Conservation (phyloP, 345 rosid species). For the Eutrema heterophyllum region DNA sequence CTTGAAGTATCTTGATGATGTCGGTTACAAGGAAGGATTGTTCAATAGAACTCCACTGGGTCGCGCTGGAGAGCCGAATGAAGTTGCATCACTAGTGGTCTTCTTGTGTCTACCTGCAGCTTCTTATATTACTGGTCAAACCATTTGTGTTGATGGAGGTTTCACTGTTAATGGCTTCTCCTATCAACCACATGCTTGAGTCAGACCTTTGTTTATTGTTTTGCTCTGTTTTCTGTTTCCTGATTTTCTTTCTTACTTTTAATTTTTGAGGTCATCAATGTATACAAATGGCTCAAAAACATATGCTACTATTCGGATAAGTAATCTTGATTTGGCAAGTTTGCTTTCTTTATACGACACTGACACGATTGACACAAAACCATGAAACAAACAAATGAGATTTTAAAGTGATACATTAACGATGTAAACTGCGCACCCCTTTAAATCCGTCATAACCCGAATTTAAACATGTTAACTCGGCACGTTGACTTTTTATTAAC, state of each 20-base stretch:
- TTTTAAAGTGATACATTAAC: too few species aligned
- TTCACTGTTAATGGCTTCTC: constrained; percentile 35
- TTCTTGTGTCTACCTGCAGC: constrained; percentile 54
- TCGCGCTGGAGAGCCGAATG: constrained; percentile 40
- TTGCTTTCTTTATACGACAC: neutral
- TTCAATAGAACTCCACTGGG: constrained; percentile 37
- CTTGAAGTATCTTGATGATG: neutral
- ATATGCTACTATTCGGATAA: neutral
- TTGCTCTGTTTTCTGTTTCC: neutral
- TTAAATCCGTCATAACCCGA: too few species aligned
- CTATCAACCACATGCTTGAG: constrained; percentile 17
- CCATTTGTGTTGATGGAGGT: constrained; percentile 49
- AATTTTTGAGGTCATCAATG: neutral
- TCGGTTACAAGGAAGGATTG: neutral
- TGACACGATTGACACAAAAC: too few species aligned
- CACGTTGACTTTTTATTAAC: too few species aligned
- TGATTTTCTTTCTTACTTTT: neutral
- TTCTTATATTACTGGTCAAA: constrained; percentile 54
- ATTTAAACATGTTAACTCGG: too few species aligned
- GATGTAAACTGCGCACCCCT: too few species aligned
- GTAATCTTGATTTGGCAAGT: neutral
- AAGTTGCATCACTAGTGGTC: constrained; percentile 48
- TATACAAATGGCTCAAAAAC: neutral
- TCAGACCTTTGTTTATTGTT: neutral
- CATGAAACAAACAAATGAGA: too few species aligned